phyloP scores from a whole-genome alignment of 2,329 filamentous ascomycete genomes.

The Fusarium sp. region DNA sequence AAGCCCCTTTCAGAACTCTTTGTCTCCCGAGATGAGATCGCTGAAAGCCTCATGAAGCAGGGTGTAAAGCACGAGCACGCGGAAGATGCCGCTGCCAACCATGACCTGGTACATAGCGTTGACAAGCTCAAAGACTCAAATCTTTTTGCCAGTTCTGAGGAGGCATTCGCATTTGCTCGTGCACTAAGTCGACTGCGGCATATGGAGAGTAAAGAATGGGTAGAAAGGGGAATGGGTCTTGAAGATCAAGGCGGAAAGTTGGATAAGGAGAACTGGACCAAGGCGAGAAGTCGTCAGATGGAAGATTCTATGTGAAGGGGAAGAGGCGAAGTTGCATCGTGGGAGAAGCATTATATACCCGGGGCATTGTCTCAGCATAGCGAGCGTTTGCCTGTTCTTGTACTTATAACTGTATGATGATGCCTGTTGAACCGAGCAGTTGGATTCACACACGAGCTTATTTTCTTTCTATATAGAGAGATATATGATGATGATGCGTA shows the following conservation, averaged over 20 bases:
- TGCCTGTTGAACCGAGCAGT: slow-evolving; percentile 11
- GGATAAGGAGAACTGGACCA: slow-evolving; percentile 72
- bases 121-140: slow-evolving; percentile 83
- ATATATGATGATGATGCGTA: background rate
- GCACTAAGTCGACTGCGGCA: slow-evolving; percentile 85
- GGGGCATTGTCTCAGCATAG: slow-evolving; percentile 40
- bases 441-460: slow-evolving; percentile 18
- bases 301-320: slow-evolving; percentile 69
- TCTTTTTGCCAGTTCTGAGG: slow-evolving; percentile 94
- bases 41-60: slow-evolving; percentile 63
- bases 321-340: slow-evolving; percentile 7
- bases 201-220: slow-evolving; percentile 96
- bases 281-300: slow-evolving; percentile 72
- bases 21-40: slow-evolving; percentile 75
- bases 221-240: slow-evolving; percentile 80
- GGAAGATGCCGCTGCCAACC: slow-evolving; percentile 76
- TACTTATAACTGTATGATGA: slow-evolving; percentile 32
- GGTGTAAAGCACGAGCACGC: slow-evolving; percentile 52
- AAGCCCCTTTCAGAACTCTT: slow-evolving; percentile 89
- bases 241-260: slow-evolving; percentile 71
- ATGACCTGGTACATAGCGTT: slow-evolving; percentile 87
- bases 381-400: slow-evolving; percentile 42
- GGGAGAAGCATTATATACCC: slow-evolving; percentile 44
- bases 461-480: slow-evolving; percentile 13
- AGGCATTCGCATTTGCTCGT: slow-evolving; percentile 93